Base-by-base conservation (phyloP, 306 rosid genomes). In the Fagus crenata region DNA sequence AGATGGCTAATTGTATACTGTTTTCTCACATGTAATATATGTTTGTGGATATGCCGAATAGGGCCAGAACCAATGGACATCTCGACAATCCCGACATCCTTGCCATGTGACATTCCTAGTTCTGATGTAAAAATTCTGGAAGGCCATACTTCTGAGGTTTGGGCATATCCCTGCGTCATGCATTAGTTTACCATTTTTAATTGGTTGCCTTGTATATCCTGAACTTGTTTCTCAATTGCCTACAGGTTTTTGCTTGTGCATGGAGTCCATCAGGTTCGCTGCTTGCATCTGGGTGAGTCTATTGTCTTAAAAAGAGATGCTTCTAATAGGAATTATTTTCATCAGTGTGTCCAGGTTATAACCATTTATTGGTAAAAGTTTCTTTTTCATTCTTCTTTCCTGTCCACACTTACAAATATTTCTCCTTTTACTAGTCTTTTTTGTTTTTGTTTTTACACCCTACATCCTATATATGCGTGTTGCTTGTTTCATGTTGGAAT, bases 271-370 rank as follows among this genome's bases (percentile, higher is more conserved):
- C 89, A 5, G 89, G 90, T 42, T 87, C 89, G 0, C 88, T 87
- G 83, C 90, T 90, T 81, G 94, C 94, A 14, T 90, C 94, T 31
- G 94, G 91, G 94, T 90, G 83, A 84, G 94, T 81, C 39, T 43
- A 14, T 41, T 56, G 75, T 43, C 75, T 18, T 54, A 31, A 35
- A 37, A 22, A 75, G 33, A 56, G 67, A 63, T 63, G 43, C 41
- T 63, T 15, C 7, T 28, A 17, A 63, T 13, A 14, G 4, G 43
- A 35, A 63, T 6, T 33, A 14, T 35, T 13, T 22, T 63, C 11
- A 35, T 35, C 41, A 5, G 12, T 63, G 18, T 33, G 14, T 60
- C 40, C 37, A 32, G 15, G 31, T 4, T 60, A 60, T 11, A 46
- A 8, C 13, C 42, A 63, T 2, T 63, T 63, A 5, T 35, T 35